phyloP scores from a whole-genome alignment of 257 asterid species.

The Solanum sitiens region DNA sequence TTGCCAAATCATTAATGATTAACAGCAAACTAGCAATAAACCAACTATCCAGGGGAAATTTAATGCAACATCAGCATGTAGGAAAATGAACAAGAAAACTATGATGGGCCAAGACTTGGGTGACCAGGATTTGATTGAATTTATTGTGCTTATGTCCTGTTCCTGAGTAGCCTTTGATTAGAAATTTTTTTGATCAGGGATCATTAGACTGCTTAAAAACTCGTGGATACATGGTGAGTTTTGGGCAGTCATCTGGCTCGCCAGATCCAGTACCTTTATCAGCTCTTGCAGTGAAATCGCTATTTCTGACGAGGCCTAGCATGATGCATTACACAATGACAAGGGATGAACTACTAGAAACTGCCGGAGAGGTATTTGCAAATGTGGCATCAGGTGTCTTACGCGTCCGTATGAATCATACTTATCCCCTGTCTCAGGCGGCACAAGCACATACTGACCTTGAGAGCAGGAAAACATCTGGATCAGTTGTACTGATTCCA shows the following conservation, averaged over 20 bases:
- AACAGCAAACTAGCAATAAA: background rate
- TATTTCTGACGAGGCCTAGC: conserved; percentile 84
- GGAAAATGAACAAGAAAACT: background rate
- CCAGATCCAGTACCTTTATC: conserved; percentile 74
- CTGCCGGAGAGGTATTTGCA: conserved; percentile 75
- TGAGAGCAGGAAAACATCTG: conserved; percentile 71
- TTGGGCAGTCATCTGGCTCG: conserved; percentile 84
- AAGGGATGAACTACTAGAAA: conserved; percentile 56
- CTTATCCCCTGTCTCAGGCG: conserved; percentile 63
- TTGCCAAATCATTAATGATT: background rate
- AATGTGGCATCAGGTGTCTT: conserved; percentile 56
- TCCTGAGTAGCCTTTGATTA: background rate
- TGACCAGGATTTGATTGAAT: background rate
- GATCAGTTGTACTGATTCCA: conserved; percentile 76
- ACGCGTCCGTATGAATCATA: conserved; percentile 57
- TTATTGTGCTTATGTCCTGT: background rate
- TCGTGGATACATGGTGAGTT: conserved; percentile 85
- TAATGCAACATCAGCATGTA: background rate
- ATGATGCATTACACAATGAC: conserved; percentile 55
- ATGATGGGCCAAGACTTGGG: background rate
- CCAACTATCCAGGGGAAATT: background rate
- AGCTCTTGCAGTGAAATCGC: conserved; percentile 57
- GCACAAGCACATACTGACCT: conserved; percentile 85
- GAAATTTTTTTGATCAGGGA: conserved; percentile 34
- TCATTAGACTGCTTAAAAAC: conserved; percentile 74